phyloP scores from a whole-genome alignment of 2,329 filamentous ascomycete genomes.

The Xylariaceae sp. region DNA sequence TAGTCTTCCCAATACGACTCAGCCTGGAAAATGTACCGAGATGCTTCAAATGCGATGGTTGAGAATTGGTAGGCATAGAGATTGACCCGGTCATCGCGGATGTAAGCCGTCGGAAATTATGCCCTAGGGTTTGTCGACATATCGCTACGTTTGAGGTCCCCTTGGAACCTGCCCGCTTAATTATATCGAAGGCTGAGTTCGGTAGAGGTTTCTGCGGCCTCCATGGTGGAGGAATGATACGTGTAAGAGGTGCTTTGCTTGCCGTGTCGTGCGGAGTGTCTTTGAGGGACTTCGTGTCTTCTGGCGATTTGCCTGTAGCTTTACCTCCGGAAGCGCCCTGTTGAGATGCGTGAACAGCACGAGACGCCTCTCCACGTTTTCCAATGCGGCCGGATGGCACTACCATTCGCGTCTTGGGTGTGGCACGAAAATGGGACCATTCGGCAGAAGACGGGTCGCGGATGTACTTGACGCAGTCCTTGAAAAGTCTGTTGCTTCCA shows the following conservation, averaged over 20 bases:
- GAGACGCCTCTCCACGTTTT: conserved; percentile 30
- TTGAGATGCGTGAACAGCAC: conserved; percentile 25
- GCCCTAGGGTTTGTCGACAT: conserved; percentile 31
- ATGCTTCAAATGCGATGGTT: conserved; percentile 39
- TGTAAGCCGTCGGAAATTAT: conserved; percentile 33
- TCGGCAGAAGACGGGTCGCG: conserved; percentile 54
- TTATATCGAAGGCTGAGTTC: conserved; percentile 34
- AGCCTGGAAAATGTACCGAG: conserved; percentile 39
- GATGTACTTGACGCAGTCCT: conserved; percentile 58
- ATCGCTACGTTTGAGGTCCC: conserved; percentile 35
- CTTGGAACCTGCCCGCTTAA: conserved; percentile 30
- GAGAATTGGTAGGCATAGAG: conserved; percentile 33
- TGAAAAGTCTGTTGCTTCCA: conserved; percentile 48
- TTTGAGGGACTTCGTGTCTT: conserved; percentile 11
- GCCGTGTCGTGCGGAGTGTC: not conserved
- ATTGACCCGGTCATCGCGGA: conserved; percentile 34
- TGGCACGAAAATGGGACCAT: conserved; percentile 53
- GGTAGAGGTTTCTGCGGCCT: conserved; percentile 34
- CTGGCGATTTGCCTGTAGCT: conserved; percentile 8
- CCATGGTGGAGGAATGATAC: conserved; percentile 28
- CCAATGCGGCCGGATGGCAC: conserved; percentile 31
- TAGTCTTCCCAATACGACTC: conserved; percentile 39
- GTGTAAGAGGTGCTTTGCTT: conserved; percentile 1
- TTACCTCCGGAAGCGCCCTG: conserved; percentile 16
- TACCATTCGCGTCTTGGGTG: conserved; percentile 39